Conservation (phyloP, 805 yeast species). For the Ogataea minuta region DNA sequence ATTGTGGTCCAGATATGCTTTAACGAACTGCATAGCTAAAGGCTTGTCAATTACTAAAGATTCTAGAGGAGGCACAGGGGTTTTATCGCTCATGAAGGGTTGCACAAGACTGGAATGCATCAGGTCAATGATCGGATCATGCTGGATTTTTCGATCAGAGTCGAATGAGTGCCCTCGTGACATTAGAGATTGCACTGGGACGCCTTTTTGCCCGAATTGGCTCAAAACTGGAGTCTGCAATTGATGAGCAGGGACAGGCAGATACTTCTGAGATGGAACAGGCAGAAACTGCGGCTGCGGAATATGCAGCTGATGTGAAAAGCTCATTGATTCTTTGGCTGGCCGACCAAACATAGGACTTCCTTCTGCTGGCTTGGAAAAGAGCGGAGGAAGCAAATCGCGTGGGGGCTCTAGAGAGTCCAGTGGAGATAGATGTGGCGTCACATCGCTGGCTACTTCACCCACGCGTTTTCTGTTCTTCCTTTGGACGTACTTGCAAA, state of each 20-base stretch:
- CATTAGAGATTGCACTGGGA: conserved; percentile 16
- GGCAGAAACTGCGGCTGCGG: conserved; percentile 1
- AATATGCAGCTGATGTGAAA: neutral
- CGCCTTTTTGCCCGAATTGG: conserved; percentile 11
- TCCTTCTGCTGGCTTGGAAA: neutral
- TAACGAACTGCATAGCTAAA: conserved; percentile 37
- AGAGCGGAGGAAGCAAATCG: neutral
- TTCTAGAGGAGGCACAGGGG: conserved; percentile 31
- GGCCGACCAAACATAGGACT: conserved; percentile 6
- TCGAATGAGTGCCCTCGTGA: conserved; percentile 2
- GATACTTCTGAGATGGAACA: conserved; percentile 2
- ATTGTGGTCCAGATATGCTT: conserved; percentile 45
- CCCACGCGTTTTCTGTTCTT: conserved; percentile 19
- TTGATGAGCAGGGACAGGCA: conserved; percentile 6
- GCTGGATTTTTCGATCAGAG: conserved; percentile 1
- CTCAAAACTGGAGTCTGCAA: conserved; percentile 11
- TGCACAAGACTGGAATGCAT: conserved; percentile 17
- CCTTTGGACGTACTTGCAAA: conserved; percentile 44
- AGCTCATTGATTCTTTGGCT: conserved; percentile 8
- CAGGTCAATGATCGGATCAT: conserved; percentile 10
- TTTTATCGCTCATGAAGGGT: conserved; percentile 28
- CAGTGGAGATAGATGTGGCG: neutral
- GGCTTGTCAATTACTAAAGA: conserved; percentile 19
- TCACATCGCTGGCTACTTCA: too few species aligned
- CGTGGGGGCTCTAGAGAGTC: neutral